Percentiles rank a stretch among this genome's conserved stretches.
Conservation (phyloP, 2,329 filamentous ascomycete genomes). For the Fusarium xyrophilum region DNA sequence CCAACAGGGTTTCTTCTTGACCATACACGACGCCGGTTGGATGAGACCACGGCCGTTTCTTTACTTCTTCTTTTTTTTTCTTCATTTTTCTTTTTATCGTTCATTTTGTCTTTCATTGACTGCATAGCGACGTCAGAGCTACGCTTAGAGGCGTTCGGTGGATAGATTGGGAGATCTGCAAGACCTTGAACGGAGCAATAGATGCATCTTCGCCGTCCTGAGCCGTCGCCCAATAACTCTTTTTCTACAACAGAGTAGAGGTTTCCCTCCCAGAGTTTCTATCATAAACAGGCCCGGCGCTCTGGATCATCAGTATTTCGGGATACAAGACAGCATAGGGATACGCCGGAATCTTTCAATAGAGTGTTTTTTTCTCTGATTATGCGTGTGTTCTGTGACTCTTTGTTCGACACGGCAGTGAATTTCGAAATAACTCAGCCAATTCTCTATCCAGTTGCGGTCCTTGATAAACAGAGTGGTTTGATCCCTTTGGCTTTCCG, state of each 20-base stretch:
- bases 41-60: neutral
- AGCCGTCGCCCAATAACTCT: neutral
- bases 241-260: neutral
- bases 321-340: neutral
- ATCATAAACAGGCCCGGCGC: neutral
- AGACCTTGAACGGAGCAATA: neutral
- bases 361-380: neutral
- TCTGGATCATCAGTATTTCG: neutral
- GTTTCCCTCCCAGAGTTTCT: neutral
- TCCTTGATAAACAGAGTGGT: no score
- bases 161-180: conserved; percentile 1
- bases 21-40: neutral
- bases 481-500: neutral
- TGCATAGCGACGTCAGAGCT: neutral
- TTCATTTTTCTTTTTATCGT: neutral
- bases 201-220: neutral
- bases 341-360: neutral
- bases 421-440: neutral
- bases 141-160: conserved; percentile 6
- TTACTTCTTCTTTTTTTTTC: neutral
- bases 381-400: neutral
- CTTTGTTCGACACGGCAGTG: neutral
- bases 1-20: neutral
- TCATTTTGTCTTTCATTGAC: neutral
- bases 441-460: neutral